Evolutionary conservation across 371 early-diverging fungal species (phyloP).

Genomic region (Mucor mucedo): DNA sequence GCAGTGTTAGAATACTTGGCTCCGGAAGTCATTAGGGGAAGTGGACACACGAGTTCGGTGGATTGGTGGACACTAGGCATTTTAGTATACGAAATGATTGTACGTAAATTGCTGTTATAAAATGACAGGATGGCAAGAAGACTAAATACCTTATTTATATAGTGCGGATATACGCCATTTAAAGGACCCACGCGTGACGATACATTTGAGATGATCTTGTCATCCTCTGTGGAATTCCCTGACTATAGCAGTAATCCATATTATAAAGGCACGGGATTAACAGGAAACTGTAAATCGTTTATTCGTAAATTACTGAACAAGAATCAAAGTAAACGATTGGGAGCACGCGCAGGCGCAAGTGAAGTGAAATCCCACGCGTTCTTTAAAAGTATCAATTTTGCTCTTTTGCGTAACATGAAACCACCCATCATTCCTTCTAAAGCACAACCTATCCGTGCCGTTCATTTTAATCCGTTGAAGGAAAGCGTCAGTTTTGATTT

Average conservation of each 20-base stretch:
- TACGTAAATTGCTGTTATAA: slow-evolving; percentile 23
- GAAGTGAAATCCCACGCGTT: slow-evolving; percentile 95
- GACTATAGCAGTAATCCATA: slow-evolving; percentile 37
- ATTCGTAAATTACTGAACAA: slow-evolving; percentile 84
- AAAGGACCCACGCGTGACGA: slow-evolving; percentile 85
- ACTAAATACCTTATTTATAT: neutral
- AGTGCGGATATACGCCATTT: slow-evolving; percentile 91
- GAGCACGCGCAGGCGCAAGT: slow-evolving; percentile 87
- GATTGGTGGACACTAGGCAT: slow-evolving; percentile 99
- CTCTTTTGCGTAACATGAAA: slow-evolving; percentile 80
- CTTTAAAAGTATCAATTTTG: slow-evolving; percentile 93
- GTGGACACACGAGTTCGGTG: slow-evolving; percentile 85
- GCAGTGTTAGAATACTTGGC: slow-evolving; percentile 80
- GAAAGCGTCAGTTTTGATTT: slow-evolving; percentile 68
- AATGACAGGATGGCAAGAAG: neutral
- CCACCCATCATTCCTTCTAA: slow-evolving; percentile 90
- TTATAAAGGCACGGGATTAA: slow-evolving; percentile 29
- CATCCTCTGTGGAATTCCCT: slow-evolving; percentile 76
- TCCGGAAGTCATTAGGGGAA: slow-evolving; percentile 87
- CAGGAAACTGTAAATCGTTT: slow-evolving; percentile 71
- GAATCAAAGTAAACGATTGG: slow-evolving; percentile 85
- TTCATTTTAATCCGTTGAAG: slow-evolving; percentile 65
- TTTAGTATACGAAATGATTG: slow-evolving; percentile 93
- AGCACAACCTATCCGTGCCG: slow-evolving; percentile 55
- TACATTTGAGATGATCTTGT: slow-evolving; percentile 83